Evolutionary conservation across 2,329 filamentous ascomycete genomes (phyloP).

Genomic region (Hypomyces rosellus): DNA sequence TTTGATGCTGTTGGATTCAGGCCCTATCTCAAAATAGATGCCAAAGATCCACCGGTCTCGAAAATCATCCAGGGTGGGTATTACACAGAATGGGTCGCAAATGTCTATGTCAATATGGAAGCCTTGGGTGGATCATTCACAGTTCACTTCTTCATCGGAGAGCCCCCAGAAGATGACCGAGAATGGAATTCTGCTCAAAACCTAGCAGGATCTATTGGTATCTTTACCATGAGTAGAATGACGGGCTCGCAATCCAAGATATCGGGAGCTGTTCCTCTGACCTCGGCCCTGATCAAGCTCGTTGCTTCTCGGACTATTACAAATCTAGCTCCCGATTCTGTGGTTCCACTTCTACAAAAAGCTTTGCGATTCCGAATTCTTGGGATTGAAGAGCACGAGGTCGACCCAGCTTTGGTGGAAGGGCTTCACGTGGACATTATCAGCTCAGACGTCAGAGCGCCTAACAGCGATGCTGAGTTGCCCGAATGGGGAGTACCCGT

Average conservation of each 20-base stretch:
- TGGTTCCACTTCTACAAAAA: conserved; percentile 36
- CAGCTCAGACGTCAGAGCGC: conserved; percentile 23
- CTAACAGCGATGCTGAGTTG: conserved; percentile 20
- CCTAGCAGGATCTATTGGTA: conserved; percentile 55
- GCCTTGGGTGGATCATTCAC: conserved; percentile 54
- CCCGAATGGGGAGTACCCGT: conserved; percentile 22
- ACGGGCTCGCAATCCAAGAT: conserved; percentile 30
- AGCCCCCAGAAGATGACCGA: conserved; percentile 35
- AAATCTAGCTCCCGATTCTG: conserved; percentile 29
- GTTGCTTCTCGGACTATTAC: conserved; percentile 31
- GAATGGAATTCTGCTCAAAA: conserved; percentile 48
- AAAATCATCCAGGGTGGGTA: conserved; percentile 31
- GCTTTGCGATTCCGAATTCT: conserved; percentile 30
- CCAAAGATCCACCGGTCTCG: conserved; percentile 17
- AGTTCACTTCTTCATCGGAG: conserved; percentile 63
- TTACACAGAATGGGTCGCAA: conserved; percentile 62
- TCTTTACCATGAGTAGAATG: conserved; percentile 41
- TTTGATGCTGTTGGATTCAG: conserved; percentile 1
- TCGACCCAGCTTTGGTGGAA: conserved; percentile 20
- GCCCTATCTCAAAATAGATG: conserved; percentile 23
- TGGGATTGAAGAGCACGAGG: conserved; percentile 19
- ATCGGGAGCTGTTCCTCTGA: conserved; percentile 47
- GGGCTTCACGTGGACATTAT: conserved; percentile 26
- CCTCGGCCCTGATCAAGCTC: conserved; percentile 40
- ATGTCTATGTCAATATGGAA: conserved; percentile 55